Conservation (phyloP, 495 filamentous ascomycete species). For the Aspergillus nidulans region DNA sequence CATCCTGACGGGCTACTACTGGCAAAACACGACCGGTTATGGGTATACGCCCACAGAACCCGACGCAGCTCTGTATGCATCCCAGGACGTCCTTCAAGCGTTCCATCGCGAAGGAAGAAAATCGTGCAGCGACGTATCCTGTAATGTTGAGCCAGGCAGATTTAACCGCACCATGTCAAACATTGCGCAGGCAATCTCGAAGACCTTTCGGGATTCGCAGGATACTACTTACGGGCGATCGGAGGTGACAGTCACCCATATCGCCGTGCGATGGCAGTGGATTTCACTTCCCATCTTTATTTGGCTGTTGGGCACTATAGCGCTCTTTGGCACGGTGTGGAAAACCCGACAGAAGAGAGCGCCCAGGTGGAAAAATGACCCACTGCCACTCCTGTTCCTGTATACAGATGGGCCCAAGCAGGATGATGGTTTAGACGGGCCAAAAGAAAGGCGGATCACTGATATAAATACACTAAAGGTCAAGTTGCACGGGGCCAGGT, state of each 20-base stretch:
- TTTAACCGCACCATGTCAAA: constrained; percentile 14
- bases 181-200: constrained; percentile 16
- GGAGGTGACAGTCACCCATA: background rate
- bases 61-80: background rate
- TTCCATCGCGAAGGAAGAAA: background rate
- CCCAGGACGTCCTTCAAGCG: background rate
- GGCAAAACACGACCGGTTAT: constrained; percentile 10
- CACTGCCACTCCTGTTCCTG: constrained; percentile 1
- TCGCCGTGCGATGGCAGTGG: constrained; percentile 19
- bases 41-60: background rate
- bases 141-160: background rate
- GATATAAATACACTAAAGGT: background rate
- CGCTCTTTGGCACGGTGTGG: constrained; percentile 11
- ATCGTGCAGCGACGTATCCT: background rate
- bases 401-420: background rate
- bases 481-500: background rate
- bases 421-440: background rate
- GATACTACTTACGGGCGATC: background rate
- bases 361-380: constrained; percentile 1
- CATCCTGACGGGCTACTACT: background rate
- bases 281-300: constrained; percentile 12
- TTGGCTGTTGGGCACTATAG: constrained; percentile 12
- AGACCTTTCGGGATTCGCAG: constrained; percentile 11
- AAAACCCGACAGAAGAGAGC: background rate
- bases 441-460: background rate